Base-by-base conservation (phyloP, 2,329 filamentous ascomycete species). In the Hypocrella siamensis region DNA sequence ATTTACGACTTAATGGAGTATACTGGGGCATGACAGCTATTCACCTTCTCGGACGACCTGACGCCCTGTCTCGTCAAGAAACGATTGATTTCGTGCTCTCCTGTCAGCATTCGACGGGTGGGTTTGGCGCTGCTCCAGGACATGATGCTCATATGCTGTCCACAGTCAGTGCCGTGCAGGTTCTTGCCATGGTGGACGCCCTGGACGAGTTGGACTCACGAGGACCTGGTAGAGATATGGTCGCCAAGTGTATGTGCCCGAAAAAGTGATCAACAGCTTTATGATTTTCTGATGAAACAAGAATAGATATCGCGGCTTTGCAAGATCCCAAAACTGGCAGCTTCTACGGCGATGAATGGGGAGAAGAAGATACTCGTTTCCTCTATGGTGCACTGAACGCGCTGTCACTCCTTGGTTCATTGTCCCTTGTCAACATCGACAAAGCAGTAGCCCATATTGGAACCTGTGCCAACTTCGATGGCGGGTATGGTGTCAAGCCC, bases 71-170 rank as follows among this genome's bases (percentile, higher is more conserved):
- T 9, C 74, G 82, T 33, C 66, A 76, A 32, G 75, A 82, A 39
- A 80, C 90, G 17, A 78, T 98, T 47, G 74, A 86, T 43, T 98
- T 93, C 57, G 81, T 96, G n/a, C 69, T 94, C 31, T 86, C 80
- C n/a, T 98, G 90, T 45, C 78, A 93, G 58, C 78, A 85, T 51
- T 75, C 82, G 1, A 81, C 67, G 48, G 90, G 90, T 30, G 90
- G 90, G 11, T 96, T 98, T 49, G 86, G 86, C 30, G 86, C 90
- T 33, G 86, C 88, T 10, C 90, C 90, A 0, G 81, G 82, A 5
- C 90, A 98, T 53, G 90, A 98, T 58, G 75, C 88, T 17, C 90
- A 98, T 54, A 83, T 98, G 73, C 71, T 96, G 32, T 94, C 88
- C 52, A 98, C 90, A 33, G 81, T 90, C 49, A 94, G 85, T 58